phyloP scores from a whole-genome alignment of 768 basidiomycete species.

The Phlebiopsis flavidoalba region DNA sequence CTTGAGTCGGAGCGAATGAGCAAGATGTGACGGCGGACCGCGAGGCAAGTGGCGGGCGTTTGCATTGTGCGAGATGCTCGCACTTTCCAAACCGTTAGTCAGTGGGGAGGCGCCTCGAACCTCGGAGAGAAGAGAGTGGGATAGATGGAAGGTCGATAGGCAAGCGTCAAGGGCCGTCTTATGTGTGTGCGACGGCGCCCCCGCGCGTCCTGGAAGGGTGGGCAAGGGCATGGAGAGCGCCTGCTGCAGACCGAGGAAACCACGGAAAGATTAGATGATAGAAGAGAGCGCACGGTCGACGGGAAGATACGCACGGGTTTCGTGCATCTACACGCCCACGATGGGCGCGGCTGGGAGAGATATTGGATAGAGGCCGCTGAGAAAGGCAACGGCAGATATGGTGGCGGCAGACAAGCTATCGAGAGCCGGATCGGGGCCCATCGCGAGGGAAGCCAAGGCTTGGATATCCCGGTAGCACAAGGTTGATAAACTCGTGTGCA shows the following conservation, averaged over 20 bases:
- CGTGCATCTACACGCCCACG: neutral
- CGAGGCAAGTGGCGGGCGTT: neutral
- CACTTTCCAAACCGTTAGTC: too few relatives aligned
- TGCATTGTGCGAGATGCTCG: too few relatives aligned
- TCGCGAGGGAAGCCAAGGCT: neutral
- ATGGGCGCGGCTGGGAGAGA: neutral
- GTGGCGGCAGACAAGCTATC: neutral
- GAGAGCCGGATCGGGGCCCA: neutral
- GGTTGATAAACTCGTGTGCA: neutral
- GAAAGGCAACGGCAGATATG: too few relatives aligned
- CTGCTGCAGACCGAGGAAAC: neutral
- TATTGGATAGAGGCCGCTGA: neutral
- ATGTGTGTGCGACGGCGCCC: neutral
- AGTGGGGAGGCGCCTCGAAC: neutral
- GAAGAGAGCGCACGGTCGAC: neutral
- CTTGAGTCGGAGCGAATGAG: neutral
- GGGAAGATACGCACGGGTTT: neutral
- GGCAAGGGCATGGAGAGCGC: neutral
- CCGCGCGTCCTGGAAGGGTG: neutral
- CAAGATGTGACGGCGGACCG: neutral
- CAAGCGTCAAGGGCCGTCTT: neutral
- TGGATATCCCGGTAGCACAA: neutral
- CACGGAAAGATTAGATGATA: slow-evolving; percentile 6
- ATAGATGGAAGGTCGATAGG: neutral
- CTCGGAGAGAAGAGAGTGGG: neutral